phyloP scores from a whole-genome alignment of 2,329 filamentous ascomycete genomes.

The Sporothrix inflata region DNA sequence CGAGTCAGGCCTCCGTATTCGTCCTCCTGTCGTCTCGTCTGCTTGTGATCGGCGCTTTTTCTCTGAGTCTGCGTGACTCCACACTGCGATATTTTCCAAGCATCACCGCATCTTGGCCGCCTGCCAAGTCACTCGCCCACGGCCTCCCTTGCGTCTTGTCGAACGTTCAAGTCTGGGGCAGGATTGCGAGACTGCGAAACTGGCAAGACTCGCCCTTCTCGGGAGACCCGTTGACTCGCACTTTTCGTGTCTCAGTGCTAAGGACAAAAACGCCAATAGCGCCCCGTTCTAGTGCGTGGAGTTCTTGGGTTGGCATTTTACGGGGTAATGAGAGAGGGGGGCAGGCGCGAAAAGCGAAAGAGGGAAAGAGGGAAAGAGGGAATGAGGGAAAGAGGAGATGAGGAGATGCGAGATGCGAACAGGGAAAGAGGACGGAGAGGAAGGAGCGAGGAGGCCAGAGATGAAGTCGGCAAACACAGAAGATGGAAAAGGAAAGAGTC shows the following conservation, averaged over 20 bases:
- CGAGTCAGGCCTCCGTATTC: too few species aligned
- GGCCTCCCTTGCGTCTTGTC: neutral
- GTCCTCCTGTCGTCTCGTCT: neutral
- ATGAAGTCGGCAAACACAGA: neutral
- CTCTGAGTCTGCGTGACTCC: neutral
- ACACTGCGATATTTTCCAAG: neutral
- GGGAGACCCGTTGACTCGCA: too few species aligned
- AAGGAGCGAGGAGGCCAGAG: neutral
- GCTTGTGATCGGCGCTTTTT: neutral
- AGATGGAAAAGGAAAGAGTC: neutral
- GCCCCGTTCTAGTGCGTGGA: neutral
- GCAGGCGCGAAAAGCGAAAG: neutral
- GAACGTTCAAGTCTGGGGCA: neutral
- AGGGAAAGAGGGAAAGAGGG: too few species aligned
- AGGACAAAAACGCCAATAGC: constrained; percentile 8
- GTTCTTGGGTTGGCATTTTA: neutral
- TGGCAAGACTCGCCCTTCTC: neutral
- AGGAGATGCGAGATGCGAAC: too few species aligned
- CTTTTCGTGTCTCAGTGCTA: constrained; percentile 20
- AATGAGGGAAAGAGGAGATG: too few species aligned
- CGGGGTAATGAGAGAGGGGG: neutral
- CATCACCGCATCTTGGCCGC: neutral
- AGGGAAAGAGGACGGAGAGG: neutral
- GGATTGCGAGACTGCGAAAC: neutral
- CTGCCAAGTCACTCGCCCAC: neutral